These are phyloP conservation scores for Centella asiatica DNA, from an alignment of 129 eudicot species.

Conservation along the genomic window DNA sequence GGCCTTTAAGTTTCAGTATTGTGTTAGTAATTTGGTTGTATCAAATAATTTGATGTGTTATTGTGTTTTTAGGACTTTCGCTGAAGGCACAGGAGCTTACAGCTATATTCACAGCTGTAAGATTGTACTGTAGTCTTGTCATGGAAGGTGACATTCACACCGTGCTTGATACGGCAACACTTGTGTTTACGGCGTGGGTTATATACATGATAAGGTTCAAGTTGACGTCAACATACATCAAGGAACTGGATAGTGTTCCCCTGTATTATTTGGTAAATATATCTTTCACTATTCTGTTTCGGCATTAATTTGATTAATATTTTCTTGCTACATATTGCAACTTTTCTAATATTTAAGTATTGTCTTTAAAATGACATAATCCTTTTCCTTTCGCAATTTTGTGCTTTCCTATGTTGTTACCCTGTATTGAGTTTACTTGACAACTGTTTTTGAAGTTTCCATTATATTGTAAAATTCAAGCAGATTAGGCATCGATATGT, in stretches of 20 bases:
- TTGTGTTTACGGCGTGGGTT: conserved; percentile 73
- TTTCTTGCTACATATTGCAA: no score
- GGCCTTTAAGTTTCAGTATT: no score
- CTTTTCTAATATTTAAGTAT: background rate
- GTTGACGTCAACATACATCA: conserved; percentile 46
- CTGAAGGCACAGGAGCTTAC: conserved; percentile 88
- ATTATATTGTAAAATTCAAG: no score
- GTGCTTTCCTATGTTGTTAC: no score
- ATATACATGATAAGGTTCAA: conserved; percentile 79
- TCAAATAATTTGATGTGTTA: background rate
- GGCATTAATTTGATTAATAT: background rate
- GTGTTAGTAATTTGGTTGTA: background rate
- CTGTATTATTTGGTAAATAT: conserved; percentile 47
- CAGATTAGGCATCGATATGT: background rate
- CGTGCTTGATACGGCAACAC: conserved; percentile 59
- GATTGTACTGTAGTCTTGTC: conserved; percentile 52
- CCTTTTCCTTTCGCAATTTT: conserved; percentile 41
- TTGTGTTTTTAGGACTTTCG: conserved; percentile 56
- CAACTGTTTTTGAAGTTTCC: background rate
- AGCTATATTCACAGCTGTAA: conserved; percentile 57
- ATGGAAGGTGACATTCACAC: conserved; percentile 85
- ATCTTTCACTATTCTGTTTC: background rate
- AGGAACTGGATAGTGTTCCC: conserved; percentile 58
- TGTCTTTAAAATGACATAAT: background rate
- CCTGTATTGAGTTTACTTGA: background rate